Evolutionary conservation across 2,329 filamentous ascomycete genomes (phyloP).

Genomic region (Venturia effusa): DNA sequence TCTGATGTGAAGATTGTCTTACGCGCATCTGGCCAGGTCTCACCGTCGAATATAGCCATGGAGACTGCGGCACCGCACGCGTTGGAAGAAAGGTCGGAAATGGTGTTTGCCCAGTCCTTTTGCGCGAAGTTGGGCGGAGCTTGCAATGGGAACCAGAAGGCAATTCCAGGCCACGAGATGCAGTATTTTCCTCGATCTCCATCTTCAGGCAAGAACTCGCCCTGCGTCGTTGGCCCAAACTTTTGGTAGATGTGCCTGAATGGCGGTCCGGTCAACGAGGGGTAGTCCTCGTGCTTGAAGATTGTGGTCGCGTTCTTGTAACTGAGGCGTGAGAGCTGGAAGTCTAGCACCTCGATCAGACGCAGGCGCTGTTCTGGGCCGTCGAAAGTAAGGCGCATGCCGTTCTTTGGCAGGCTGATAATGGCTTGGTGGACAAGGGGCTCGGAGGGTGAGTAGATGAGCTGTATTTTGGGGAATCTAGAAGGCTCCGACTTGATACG

Average conservation of each 20-base stretch:
- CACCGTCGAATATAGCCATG: slow-evolving; percentile 84
- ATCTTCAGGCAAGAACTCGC: slow-evolving; percentile 64
- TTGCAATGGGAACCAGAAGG: slow-evolving; percentile 78
- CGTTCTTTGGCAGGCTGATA: slow-evolving; percentile 70
- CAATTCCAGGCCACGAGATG: slow-evolving; percentile 86
- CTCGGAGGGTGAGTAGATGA: slow-evolving; percentile 64
- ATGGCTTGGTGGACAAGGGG: slow-evolving; percentile 68
- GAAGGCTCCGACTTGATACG: slow-evolving; percentile 80
- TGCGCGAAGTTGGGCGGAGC: slow-evolving; percentile 39
- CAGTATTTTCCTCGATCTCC: slow-evolving; percentile 64
- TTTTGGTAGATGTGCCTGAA: slow-evolving; percentile 86
- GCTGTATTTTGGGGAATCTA: slow-evolving; percentile 70
- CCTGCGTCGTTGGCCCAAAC: slow-evolving; percentile 88
- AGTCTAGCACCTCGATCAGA: slow-evolving; percentile 83
- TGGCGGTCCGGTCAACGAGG: slow-evolving; percentile 46
- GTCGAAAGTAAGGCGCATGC: slow-evolving; percentile 83
- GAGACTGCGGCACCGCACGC: slow-evolving; percentile 66
- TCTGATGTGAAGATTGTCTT: slow-evolving; percentile 58
- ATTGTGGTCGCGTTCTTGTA: slow-evolving; percentile 69
- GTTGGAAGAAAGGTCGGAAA: slow-evolving; percentile 65
- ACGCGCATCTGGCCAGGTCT: slow-evolving; percentile 81
- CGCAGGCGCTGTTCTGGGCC: slow-evolving; percentile 85
- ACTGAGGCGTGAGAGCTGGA: slow-evolving; percentile 70
- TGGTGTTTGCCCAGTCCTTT: slow-evolving; percentile 65
- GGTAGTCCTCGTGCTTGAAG: slow-evolving; percentile 16